A percentile compares a stretch with the other conserved stretches of the same genome.
These are phyloP conservation scores for Acanthamoeba quina DNA, from an alignment of 208 protist genomes.

Conservation along the genomic window DNA sequence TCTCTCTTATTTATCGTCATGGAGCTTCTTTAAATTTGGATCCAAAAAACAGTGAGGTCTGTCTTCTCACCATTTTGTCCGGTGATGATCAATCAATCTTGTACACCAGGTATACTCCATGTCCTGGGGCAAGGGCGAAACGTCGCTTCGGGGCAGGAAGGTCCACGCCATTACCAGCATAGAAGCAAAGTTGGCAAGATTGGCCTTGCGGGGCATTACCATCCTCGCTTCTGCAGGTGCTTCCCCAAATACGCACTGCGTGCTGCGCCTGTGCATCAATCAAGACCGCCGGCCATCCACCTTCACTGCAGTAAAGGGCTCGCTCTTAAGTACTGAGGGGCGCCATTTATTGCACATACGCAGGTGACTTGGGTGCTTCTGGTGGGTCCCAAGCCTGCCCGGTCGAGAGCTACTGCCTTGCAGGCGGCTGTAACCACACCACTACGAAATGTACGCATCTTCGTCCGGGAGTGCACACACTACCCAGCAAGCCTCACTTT, in stretches of 20 bases:
- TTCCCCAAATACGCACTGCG: background rate
- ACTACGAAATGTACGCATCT: background rate
- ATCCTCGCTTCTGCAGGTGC: background rate
- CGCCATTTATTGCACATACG: background rate
- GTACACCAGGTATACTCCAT: background rate
- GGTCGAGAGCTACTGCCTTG: background rate
- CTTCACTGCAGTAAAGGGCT: no score
- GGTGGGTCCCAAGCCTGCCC: background rate
- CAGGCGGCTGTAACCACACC: background rate
- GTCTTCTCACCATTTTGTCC: no score
- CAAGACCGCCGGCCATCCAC: no score
- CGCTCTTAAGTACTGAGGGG: background rate
- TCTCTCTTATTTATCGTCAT: no score
- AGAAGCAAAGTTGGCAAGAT: background rate
- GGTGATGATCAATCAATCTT: no score
- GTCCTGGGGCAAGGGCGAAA: background rate
- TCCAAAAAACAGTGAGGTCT: no score
- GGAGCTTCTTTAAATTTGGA: no score
- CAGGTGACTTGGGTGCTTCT: background rate
- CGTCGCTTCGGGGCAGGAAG: background rate
- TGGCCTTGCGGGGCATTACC: background rate
- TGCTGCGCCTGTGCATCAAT: no score
- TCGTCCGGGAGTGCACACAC: no score
- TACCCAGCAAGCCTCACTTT: no score
- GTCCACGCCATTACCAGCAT: background rate